These are phyloP conservation scores for Sphagnum contortum DNA, from an alignment of 225 moss, liverwort and hornwort genomes.

Conservation along the genomic window DNA sequence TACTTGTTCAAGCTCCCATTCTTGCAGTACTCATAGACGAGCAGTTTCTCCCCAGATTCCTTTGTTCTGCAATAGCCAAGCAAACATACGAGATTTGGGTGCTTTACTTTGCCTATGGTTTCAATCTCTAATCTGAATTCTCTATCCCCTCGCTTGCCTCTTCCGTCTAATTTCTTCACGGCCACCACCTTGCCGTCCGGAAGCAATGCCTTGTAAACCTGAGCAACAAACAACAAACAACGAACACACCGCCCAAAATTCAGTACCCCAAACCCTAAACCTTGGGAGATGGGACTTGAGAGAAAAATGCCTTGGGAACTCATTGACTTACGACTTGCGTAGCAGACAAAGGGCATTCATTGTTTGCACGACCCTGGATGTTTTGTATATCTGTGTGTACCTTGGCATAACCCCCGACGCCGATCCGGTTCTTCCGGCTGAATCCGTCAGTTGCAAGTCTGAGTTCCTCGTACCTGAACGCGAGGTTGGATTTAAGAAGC, in stretches of 20 bases:
- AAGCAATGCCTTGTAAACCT: constrained; percentile 44
- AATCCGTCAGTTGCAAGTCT: constrained; percentile 32
- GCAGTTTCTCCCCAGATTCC: constrained; percentile 25
- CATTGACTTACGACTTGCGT: no score
- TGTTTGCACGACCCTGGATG: no score
- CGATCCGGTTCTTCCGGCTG: constrained; percentile 32
- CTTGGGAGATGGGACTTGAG: no score
- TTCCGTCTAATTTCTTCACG: constrained; percentile 37
- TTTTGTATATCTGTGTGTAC: neutral
- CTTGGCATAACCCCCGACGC: constrained; percentile 40
- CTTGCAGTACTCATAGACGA: constrained; percentile 38
- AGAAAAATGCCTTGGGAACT: no score
- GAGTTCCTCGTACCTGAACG: constrained; percentile 19
- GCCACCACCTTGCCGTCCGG: constrained; percentile 31
- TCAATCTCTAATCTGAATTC: constrained; percentile 48
- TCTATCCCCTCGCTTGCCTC: constrained; percentile 35
- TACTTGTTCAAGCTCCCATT: constrained; percentile 45
- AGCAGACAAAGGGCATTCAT: no score
- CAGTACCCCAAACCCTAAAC: no score
- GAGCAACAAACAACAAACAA: neutral
- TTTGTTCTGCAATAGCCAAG: constrained; percentile 46
- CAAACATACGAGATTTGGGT: constrained; percentile 34
- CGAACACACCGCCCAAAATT: no score
- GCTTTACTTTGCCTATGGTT: constrained; percentile 48
- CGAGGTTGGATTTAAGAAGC: no score